Evolutionary conservation across 2,329 filamentous ascomycete genomes (phyloP), one percentile per base, ranked within the genome.

Genomic region (Calonectria pauciramosa): DNA sequence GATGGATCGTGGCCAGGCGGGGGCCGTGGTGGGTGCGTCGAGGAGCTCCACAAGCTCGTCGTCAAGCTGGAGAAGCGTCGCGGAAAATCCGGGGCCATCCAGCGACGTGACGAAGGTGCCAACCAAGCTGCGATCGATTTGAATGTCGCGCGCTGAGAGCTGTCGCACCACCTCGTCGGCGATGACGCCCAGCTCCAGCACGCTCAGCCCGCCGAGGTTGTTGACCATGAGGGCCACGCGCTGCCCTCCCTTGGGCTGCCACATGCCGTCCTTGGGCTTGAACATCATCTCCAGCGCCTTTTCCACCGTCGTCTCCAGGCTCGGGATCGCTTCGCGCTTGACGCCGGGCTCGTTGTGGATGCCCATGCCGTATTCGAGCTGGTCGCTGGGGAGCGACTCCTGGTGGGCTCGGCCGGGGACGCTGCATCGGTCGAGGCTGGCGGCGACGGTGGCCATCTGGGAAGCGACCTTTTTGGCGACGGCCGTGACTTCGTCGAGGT

Each of bases 271-370:
- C 72, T 79, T 80, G n/a, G 74, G 71, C 10, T 63, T 73, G 47
- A 80, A 80, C 72, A 80, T 68, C 51, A 80, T 80, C n/a, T 71
- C 52, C 36, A 80, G 38, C 13, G 75, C 67, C 51, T 76, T 80
- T 38, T 68, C 44, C 4, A 80, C 72, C 6, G 77, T 79, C 16
- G 71, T 71, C 26, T 80, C 71, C 1, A 80, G 70, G 11, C n/a
- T 71, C 7, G 60, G 23, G 1, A 80, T 67, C 34, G 72, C 63
- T 49, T 78, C 75, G n/a, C 79, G 78, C 36, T 73, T 74, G n/a
- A 80, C 79, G 23, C 79, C 79, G 1, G 79, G 79, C 34, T 81
- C 79, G 68, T 81, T 80, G 71, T 81, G 79, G 49, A 81, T 81
- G 32, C 79, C 79, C 79, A 81, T 80, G 2, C 79, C 79, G 41